These are phyloP conservation scores for Saccharomyces pastorianus DNA, from an alignment of 1,139 yeast genomes.

Conservation along the genomic window DNA sequence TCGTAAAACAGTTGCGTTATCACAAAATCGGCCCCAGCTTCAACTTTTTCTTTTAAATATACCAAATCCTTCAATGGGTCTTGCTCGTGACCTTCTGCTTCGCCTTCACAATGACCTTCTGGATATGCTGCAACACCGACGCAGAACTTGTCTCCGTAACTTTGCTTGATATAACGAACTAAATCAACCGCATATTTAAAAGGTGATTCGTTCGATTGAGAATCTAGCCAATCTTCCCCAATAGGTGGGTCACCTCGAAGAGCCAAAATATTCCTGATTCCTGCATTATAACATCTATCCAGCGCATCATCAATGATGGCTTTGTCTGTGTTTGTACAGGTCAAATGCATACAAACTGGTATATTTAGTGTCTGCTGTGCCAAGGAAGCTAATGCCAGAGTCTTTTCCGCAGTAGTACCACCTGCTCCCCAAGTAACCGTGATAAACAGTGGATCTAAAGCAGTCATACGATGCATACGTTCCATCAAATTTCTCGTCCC, in stretches of 20 bases:
- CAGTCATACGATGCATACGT: conserved; percentile 76
- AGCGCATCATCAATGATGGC: conserved; percentile 73
- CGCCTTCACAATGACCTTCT: conserved; percentile 79
- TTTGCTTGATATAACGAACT: conserved; percentile 60
- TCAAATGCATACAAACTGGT: conserved; percentile 86
- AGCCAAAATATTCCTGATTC: conserved; percentile 82
- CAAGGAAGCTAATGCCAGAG: conserved; percentile 71
- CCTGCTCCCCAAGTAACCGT: conserved; percentile 99
- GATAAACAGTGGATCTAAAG: conserved; percentile 78
- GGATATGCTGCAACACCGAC: conserved; percentile 94
- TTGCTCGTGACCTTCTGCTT: conserved; percentile 62
- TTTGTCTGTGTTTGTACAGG: conserved; percentile 88
- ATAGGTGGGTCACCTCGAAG: conserved; percentile 95
- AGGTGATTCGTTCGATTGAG: conserved; percentile 34
- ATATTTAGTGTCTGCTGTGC: conserved; percentile 70
- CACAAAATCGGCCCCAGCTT: conserved; percentile 91
- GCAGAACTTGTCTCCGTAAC: conserved; percentile 70
- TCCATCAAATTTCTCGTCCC: conserved; percentile 80
- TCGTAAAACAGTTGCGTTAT: conserved; percentile 82
- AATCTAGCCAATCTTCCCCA: conserved; percentile 37
- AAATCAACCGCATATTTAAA: conserved; percentile 76
- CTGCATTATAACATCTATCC: conserved; percentile 58
- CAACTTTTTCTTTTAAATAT: conserved; percentile 69
- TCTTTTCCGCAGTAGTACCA: conserved; percentile 83
- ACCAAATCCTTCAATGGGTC: conserved; percentile 60